Base-by-base conservation (phyloP, 164 flowering plant genomes). In the Echeveria elegans region DNA sequence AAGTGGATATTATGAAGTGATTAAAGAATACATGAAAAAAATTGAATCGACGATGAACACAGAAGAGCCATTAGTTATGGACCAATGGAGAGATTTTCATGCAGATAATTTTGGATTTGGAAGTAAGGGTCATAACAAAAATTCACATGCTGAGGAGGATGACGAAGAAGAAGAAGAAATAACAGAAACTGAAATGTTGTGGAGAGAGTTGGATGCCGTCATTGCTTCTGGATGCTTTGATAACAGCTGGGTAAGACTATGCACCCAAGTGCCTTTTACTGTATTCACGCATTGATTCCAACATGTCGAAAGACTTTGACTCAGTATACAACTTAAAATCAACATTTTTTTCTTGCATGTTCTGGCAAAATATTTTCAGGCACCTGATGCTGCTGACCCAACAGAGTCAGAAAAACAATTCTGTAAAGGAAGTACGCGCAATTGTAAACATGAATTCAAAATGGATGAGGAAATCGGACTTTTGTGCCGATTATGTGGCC, bases 401-500 rank as follows among this genome's bases (percentile, higher is more conserved):
- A 31, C 28, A 11, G 69, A 56, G 62, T 34, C 21, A 48, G 53
- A 19, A 34, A 59, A 70, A 43, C 75, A 71, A 52, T 56, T 77
- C 41, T 68, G 64, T 47, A 69, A 73, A 62, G 65, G 24, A 41
- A 71, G 47, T 18, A 68, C 31, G 53, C 65, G 63, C 18, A 14
- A 48, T 60, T 93, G 98, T 71, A 74, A 75, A 63, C 98, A 93
- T 70, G 83, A 82, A 15, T 86, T 66, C 76, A 81, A 63, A 62
- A 23, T 90, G 74, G 77, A 90, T 76, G 98, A 93, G 77, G 85
- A 90, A 82, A 69, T 93, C 60, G 98, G 98, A 29, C 52, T 83
- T 28, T 40, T 82, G 9, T 93, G 98, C 72, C 75, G 21, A 5
- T 50, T 82, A 24, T 93, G 98, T 68, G 85, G 90, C 63, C 70